These are phyloP conservation scores for Phyllostachys edulis DNA, from an alignment of 176 grass and related monocot genomes.

Conservation along the genomic window DNA sequence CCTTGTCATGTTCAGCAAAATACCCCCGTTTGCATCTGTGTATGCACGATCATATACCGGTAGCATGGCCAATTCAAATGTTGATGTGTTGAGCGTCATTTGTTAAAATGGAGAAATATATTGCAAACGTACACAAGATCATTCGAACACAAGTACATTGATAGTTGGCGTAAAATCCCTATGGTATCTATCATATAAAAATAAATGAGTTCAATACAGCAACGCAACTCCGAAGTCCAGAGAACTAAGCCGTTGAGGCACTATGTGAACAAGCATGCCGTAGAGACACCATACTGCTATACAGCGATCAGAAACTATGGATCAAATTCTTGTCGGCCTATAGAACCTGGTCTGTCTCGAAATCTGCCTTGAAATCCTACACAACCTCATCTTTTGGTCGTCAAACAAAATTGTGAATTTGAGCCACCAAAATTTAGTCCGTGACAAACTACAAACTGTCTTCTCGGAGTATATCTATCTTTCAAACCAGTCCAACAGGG, in stretches of 20 bases:
- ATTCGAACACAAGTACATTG: not conserved
- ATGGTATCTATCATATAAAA: not conserved
- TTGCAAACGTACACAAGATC: not conserved
- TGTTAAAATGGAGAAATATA: not conserved
- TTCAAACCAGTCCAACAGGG: not conserved
- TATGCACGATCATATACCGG: not conserved
- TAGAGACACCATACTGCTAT: slow-evolving; percentile 16
- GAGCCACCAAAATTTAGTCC: slow-evolving; percentile 13
- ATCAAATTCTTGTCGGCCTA: slow-evolving; percentile 1
- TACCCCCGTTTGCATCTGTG: not conserved
- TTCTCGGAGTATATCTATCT: slow-evolving; percentile 19
- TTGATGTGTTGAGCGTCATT: not conserved
- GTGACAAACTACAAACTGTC: not conserved
- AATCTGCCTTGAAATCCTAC: slow-evolving; percentile 24
- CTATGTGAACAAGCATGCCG: slow-evolving; percentile 12
- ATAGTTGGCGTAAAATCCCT: slow-evolving; percentile 12
- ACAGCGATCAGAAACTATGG: not conserved
- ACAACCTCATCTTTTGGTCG: slow-evolving; percentile 11
- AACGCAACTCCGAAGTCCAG: slow-evolving; percentile 12
- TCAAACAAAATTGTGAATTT: slow-evolving; percentile 37
- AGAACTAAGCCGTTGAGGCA: slow-evolving; percentile 13
- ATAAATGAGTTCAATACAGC: slow-evolving; percentile 30
- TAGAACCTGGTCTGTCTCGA: slow-evolving; percentile 13
- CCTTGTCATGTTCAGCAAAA: not conserved
- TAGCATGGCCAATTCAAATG: not conserved